Conservation (phyloP, 495 filamentous ascomycete species). For the Aspergillus olivimuriae region DNA sequence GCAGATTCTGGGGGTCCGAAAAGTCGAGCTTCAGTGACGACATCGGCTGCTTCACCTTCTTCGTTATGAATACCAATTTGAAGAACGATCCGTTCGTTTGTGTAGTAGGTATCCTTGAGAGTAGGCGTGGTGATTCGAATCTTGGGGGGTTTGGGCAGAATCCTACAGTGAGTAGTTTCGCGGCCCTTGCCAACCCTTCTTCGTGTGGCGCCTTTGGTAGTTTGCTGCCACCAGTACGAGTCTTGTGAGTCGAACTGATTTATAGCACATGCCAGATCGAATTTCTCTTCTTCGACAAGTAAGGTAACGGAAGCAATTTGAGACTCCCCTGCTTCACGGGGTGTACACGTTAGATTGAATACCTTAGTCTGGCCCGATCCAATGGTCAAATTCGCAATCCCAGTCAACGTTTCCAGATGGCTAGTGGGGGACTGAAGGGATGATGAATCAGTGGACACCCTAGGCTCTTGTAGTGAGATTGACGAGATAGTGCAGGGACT, state of each 20-base stretch:
- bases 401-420: conserved; percentile 37
- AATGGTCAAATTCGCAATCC: conserved; percentile 61
- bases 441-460: conserved; percentile 19
- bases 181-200: conserved; percentile 36
- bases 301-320: conserved; percentile 59
- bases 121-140: conserved; percentile 63
- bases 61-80: conserved; percentile 68
- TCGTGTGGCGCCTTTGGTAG: conserved; percentile 27
- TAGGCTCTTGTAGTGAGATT: conserved; percentile 30
- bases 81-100: conserved; percentile 66
- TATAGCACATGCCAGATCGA: conserved; percentile 61
- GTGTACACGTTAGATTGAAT: conserved; percentile 62
- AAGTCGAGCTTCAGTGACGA: conserved; percentile 60
- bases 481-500: conserved; percentile 22
- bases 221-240: conserved; percentile 50
- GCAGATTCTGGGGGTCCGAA: conserved; percentile 51
- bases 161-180: conserved; percentile 45
- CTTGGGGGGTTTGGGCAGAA: conserved; percentile 88
- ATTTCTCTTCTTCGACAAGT: conserved; percentile 54
- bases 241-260: conserved; percentile 38
- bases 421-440: conserved; percentile 36
- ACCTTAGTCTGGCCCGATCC: conserved; percentile 61
- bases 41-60: conserved; percentile 73
- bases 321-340: conserved; percentile 76
- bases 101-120: conserved; percentile 67